Evolutionary conservation across 257 asterid genomes (phyloP), one percentile per base, ranked within the genome.

Genomic region (Solanum peruvianum): DNA sequence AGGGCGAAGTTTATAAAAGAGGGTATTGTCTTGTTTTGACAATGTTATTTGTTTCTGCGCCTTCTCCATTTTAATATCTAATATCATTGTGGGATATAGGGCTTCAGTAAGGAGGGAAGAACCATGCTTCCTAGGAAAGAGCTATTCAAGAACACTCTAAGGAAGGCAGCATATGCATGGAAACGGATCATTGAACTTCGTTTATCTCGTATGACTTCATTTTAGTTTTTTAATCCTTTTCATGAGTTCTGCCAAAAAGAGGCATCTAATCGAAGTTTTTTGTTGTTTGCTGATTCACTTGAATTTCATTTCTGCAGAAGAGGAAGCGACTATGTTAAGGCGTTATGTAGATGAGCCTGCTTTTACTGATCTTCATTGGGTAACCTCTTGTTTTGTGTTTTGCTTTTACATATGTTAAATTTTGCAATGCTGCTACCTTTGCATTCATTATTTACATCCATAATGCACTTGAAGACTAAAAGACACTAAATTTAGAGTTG

Each of bases 301-400:
- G 44, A 29, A 31, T 69, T 35, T 88, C 70, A 10, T 87, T 85
- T 67, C 88, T 91, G 91, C 94, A 96, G 99, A 96, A 87, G 96
- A 93, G 90, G 99, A 97, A 92, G 99, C 99, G 76, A 72, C 94
- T 66, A 90, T 49, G 80, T 90, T 96, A 35, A 93, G 99, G 87
- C 93, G 94, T 89, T 97, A 60, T 77, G 91, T 97, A 82, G 99
- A 97, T 88, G 98, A 97, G 89, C 96, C 98, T 64, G 98, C 99
- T 67, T 97, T 90, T 88, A 96, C 98, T 69, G 99, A 97, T 91
- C 99, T 97, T 93, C 99, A 97, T 83, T 97, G 99, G 99, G 99
- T 97, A 93, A 58, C 72, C 60, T 87, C 80, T 85, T 47, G 69
- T 62, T 87, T 82, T 20, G 39, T 20, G 16, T 76, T 72, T 75